phyloP scores from a whole-genome alignment of 371 early-diverging fungal species.

The Saksenaea vasiformis region DNA sequence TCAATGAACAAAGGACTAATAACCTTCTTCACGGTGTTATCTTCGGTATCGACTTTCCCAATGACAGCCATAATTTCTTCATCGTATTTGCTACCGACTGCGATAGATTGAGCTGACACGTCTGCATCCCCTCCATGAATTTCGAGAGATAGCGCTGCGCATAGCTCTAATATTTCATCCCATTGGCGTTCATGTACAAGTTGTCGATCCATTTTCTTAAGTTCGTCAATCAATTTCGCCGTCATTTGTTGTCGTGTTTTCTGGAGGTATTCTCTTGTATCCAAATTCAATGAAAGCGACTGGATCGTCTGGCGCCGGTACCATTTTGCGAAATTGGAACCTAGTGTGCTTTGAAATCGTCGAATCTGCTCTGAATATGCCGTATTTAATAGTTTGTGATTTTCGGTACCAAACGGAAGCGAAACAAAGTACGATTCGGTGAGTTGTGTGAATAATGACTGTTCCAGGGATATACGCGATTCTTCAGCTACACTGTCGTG shows the following conservation, averaged over 20 bases:
- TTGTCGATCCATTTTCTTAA: not conserved
- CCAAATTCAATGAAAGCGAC: constrained; percentile 47
- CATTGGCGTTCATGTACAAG: constrained; percentile 29
- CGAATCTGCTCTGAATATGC: constrained; percentile 52
- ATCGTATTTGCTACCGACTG: constrained; percentile 38
- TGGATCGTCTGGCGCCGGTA: constrained; percentile 54
- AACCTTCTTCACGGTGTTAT: constrained; percentile 32
- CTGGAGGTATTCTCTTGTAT: constrained; percentile 46
- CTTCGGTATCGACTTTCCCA: constrained; percentile 28
- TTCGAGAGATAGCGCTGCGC: constrained; percentile 39
- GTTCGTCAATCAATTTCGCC: constrained; percentile 18
- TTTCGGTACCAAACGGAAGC: constrained; percentile 55
- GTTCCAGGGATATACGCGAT: constrained; percentile 25
- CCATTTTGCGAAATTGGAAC: constrained; percentile 53
- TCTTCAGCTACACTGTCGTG: constrained; percentile 18
- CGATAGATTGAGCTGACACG: constrained; percentile 39
- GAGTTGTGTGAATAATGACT: constrained; percentile 34
- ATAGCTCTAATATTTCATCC: constrained; percentile 40
- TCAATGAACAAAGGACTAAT: constrained; percentile 49
- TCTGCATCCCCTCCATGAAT: constrained; percentile 53
- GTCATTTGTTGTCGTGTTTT: constrained; percentile 35
- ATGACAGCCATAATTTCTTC: constrained; percentile 47
- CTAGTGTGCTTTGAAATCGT: constrained; percentile 48
- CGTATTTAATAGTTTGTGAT: constrained; percentile 45
- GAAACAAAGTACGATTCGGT: constrained; percentile 33